Conservation (phyloP, 192 early-diverging fungal species). For the Obelidium mucronatum region DNA sequence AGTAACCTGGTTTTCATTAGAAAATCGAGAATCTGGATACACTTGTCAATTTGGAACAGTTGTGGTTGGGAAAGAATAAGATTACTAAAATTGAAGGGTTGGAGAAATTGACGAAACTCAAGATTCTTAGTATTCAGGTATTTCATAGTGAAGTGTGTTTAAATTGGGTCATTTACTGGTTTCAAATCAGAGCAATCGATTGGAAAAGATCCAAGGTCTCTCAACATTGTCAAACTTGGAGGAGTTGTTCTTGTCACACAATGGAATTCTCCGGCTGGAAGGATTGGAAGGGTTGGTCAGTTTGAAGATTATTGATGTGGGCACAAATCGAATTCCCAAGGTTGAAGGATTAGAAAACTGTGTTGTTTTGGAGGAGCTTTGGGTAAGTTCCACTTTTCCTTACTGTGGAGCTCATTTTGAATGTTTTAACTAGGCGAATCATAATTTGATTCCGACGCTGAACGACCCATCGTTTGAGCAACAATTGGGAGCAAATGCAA, state of each 20-base stretch:
- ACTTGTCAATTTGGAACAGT: constrained; percentile 82
- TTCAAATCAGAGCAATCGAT: constrained; percentile 78
- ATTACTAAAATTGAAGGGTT: constrained; percentile 83
- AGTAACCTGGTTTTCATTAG: constrained; percentile 44
- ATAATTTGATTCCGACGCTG: constrained; percentile 79
- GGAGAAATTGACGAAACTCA: constrained; percentile 58
- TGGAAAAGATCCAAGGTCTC: constrained; percentile 79
- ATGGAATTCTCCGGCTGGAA: constrained; percentile 80
- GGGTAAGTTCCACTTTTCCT: constrained; percentile 64
- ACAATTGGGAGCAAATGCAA: constrained; percentile 62
- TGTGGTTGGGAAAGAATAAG: constrained; percentile 99
- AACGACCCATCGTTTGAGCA: constrained; percentile 70
- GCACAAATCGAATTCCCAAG: constrained; percentile 76
- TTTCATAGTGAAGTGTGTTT: not conserved
- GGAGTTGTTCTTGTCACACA: constrained; percentile 93
- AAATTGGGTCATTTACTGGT: constrained; percentile 10
- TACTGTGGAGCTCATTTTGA: not conserved
- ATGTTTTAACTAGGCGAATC: constrained; percentile 58
- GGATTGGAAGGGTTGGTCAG: constrained; percentile 79
- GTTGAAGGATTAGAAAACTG: constrained; percentile 80
- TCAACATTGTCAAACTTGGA: constrained; percentile 74
- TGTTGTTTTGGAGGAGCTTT: constrained; percentile 81
- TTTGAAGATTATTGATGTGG: constrained; percentile 85
- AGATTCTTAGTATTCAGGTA: constrained; percentile 57
- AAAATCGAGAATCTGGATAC: constrained; percentile 82